Conservation (phyloP, 129 eudicot species). For the Pittosporum tobira region DNA sequence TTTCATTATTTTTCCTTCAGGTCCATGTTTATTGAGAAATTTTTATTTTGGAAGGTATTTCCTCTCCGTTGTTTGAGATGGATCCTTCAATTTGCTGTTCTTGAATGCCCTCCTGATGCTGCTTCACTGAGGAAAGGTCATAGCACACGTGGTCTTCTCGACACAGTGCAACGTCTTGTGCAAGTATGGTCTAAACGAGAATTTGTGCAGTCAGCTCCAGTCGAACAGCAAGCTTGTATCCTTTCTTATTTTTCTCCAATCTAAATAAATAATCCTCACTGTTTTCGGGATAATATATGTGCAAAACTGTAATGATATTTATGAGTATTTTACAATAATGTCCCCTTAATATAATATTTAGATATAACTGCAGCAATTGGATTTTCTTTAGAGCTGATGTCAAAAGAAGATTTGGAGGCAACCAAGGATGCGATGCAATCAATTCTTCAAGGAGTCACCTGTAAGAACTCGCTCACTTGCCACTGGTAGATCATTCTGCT, state of each 20-base stretch:
- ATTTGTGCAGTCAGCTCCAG: conserved; percentile 78
- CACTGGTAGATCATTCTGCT: conserved; percentile 8
- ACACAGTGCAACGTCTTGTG: conserved; percentile 57
- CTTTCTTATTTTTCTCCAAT: conserved; percentile 14
- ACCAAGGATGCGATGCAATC: conserved; percentile 71
- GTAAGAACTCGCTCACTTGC: conserved; percentile 32
- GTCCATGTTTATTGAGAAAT: conserved; percentile 68
- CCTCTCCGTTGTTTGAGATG: conserved; percentile 81
- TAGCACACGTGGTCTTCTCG: conserved; percentile 30
- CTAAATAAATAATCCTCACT: background rate
- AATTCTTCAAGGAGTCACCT: conserved; percentile 89
- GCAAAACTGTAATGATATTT: background rate
- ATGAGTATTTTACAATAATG: background rate
- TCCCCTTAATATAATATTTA: conserved; percentile 45
- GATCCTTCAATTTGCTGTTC: conserved; percentile 90
- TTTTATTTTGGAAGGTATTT: conserved; percentile 89
- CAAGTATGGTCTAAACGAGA: conserved; percentile 77
- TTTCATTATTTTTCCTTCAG: conserved; percentile 21
- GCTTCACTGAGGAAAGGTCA: conserved; percentile 28
- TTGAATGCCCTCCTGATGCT: conserved; percentile 54
- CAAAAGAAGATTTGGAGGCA: conserved; percentile 74
- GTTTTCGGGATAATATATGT: background rate
- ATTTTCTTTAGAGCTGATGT: conserved; percentile 74
- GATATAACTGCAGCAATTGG: conserved; percentile 94
- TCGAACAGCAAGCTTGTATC: conserved; percentile 96